Evolutionary conservation across 805 yeast genomes (phyloP).

Genomic region (Metschnikowia noctiluminum): DNA sequence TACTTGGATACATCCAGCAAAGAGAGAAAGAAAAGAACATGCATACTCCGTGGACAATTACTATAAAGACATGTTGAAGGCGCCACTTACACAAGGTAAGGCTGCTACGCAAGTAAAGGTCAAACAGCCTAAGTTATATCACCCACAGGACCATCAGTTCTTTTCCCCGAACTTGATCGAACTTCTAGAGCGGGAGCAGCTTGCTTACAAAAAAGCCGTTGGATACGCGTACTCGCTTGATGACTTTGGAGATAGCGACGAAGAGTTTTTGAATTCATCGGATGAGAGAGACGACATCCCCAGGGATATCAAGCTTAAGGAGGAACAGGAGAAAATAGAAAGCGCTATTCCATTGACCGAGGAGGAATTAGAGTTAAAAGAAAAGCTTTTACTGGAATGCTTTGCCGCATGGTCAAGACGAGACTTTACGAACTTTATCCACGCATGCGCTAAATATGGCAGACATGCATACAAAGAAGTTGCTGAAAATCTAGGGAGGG

Average conservation of each 20-base stretch:
- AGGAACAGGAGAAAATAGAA: conserved; percentile 55
- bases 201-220: conserved; percentile 57
- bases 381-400: conserved; percentile 50
- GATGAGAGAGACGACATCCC: conserved; percentile 44
- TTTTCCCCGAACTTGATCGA: conserved; percentile 53
- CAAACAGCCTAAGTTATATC: conserved; percentile 43
- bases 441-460: conserved; percentile 66
- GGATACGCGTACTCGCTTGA: conserved; percentile 55
- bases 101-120: conserved; percentile 8
- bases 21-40: conserved; percentile 74
- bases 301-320: conserved; percentile 36
- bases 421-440: conserved; percentile 70
- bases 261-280: conserved; percentile 34
- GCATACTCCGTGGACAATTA: conserved; percentile 75
- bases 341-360: conserved; percentile 56
- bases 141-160: conserved; percentile 72
- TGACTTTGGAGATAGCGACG: conserved; percentile 59
- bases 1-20: conserved; percentile 71
- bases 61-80: conserved; percentile 62
- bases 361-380: conserved; percentile 57
- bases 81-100: conserved; percentile 20
- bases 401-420: conserved; percentile 71
- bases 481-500: conserved; percentile 54
- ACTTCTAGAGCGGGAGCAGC: conserved; percentile 61
- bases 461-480: conserved; percentile 49